A percentile compares a stretch with the other conserved stretches of the same genome.
phyloP scores from a whole-genome alignment of 768 basidiomycete species.

The Collybia sordida region DNA sequence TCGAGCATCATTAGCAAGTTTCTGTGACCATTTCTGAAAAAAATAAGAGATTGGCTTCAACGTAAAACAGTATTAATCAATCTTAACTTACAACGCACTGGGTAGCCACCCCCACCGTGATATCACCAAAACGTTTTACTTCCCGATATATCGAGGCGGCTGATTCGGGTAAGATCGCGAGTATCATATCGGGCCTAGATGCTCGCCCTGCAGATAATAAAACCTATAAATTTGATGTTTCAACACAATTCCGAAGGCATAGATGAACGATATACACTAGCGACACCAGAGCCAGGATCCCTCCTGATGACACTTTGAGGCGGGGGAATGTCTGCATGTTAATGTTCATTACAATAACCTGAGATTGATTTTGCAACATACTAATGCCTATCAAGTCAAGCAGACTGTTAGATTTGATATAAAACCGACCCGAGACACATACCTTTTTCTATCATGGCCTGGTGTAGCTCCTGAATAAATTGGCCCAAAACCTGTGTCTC shows the following conservation, averaged over 20 bases:
- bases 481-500: conserved; percentile 8
- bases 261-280: conserved; percentile 4
- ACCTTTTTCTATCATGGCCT: conserved; percentile 25
- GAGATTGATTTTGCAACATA: conserved; percentile 1
- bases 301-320: conserved; percentile 9
- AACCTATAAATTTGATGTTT: conserved; percentile 2
- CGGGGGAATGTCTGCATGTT: too few species aligned
- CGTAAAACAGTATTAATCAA: not conserved
- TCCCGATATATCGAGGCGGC: conserved; percentile 24
- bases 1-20: conserved; percentile 15
- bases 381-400: conserved; percentile 12
- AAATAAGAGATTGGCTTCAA: not conserved
- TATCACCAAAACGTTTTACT: conserved; percentile 36
- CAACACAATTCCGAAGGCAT: not conserved
- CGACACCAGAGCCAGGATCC: conserved; percentile 3
- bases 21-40: conserved; percentile 30
- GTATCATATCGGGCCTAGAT: conserved; percentile 17
- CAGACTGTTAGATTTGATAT: not conserved
- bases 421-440: not conserved
- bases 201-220: conserved; percentile 7
- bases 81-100: conserved; percentile 56
- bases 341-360: too few species aligned
- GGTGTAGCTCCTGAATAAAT: conserved; percentile 20
- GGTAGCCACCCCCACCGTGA: conserved; percentile 55
- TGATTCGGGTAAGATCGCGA: conserved; percentile 29